Evolutionary conservation across 495 filamentous ascomycete species (phyloP), one percentile per base, ranked within the genome.

Genomic region (Neurospora sp.): DNA sequence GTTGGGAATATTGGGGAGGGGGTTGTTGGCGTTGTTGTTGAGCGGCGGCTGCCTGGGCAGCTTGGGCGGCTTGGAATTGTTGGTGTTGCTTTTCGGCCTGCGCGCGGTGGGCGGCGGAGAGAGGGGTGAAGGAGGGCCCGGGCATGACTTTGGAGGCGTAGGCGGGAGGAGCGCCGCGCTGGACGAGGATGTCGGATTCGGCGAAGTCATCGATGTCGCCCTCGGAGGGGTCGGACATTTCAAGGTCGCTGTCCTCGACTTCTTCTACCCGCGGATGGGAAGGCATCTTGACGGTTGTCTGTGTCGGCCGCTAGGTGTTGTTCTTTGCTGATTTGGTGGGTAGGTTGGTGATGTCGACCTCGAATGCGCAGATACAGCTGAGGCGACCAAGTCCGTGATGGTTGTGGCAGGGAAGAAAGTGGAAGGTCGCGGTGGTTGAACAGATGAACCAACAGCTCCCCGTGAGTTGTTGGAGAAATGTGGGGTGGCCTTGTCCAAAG

Each of bases 251-350:
- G 84, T 95, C 93, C 40, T 86, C 90, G 71, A 97, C 88, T 82
- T 97, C 95, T 86, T 98, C 95, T 78, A 98, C 89, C 59, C 89
- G 91, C 68, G 94, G 89, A 82, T 94, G 86, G 42, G 94, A 93
- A 31, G 74, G 74, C 94, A 97, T 97, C 40, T 78, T 85, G 81
- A 35, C 61, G 39, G 45, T 44, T 65, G 17, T 75, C 59, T 20
- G 73, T 5, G 31, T 35, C 31, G 31, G 31, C 31, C 31, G 31
- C 31, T 35, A 35, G 31, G 31, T 35, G 31, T 35, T 35, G 31
- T 35, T 35, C 31, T 35, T 35, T 35, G 31, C 31, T 35, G 31
- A 35, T 35, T 35, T 35, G 31, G 3, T 35, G 31, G 31, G 31
- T 35, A 35, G 31, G 31, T 35, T 40, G 53, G 70, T 70, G n/a